Evolutionary conservation across 768 basidiomycete species (phyloP).

Genomic region (Flagelloscypha sp.): DNA sequence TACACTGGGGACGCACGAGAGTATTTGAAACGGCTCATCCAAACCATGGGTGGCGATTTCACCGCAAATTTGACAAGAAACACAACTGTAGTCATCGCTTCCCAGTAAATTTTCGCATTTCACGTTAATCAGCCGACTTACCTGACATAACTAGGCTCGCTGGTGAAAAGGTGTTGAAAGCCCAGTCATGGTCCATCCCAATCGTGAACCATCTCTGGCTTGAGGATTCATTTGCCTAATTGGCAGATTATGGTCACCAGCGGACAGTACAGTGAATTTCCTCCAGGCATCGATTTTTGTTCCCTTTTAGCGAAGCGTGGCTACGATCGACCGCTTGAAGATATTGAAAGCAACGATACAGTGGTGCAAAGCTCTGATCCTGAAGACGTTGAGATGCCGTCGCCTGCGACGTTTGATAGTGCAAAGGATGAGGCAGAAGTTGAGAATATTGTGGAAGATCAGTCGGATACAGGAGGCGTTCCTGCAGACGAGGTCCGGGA

Average conservation of each 20-base stretch:
- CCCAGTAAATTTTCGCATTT: conserved; percentile 47
- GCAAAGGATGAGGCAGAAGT: conserved; percentile 2
- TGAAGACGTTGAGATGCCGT: conserved; percentile 10
- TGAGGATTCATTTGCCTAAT: conserved; percentile 77
- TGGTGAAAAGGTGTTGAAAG: conserved; percentile 62
- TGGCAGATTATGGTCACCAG: conserved; percentile 67
- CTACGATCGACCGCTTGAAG: conserved; percentile 21
- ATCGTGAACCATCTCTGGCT: conserved; percentile 88
- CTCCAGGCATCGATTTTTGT: conserved; percentile 59
- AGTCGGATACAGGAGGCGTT: conserved; percentile 4
- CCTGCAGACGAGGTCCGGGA: background rate
- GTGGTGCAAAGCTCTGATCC: conserved; percentile 8
- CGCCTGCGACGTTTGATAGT: background rate
- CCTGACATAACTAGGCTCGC: conserved; percentile 23
- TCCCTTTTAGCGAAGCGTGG: conserved; percentile 34
- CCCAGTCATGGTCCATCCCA: conserved; percentile 73
- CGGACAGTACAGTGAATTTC: conserved; percentile 64
- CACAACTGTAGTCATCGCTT: conserved; percentile 79
- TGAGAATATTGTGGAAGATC: conserved; percentile 2
- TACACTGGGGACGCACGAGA: conserved; percentile 83
- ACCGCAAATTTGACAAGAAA: conserved; percentile 72
- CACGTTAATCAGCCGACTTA: background rate
- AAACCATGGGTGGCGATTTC: conserved; percentile 67
- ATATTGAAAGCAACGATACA: conserved; percentile 8
- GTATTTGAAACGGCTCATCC: conserved; percentile 79